A percentile compares a stretch with the other conserved stretches of the same genome.
Evolutionary conservation across 2,329 filamentous ascomycete genomes (phyloP).

Genomic region (Aspergillus carbonarius): DNA sequence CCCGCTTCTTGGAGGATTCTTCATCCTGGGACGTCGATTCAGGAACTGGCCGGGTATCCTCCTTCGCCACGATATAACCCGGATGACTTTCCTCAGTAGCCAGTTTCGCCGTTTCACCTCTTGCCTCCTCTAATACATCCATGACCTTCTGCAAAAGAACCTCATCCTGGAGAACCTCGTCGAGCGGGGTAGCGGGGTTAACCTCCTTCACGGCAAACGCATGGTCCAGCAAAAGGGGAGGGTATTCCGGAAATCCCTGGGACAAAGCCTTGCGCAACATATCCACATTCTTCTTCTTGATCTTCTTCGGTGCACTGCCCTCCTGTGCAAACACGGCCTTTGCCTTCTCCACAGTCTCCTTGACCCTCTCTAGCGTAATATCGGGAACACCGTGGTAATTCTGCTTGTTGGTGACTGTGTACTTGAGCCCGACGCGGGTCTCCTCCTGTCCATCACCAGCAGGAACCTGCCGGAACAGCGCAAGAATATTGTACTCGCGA

Average conservation of each 20-base stretch:
- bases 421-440: slow-evolving; percentile 72
- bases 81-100: slow-evolving; percentile 64
- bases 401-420: slow-evolving; percentile 77
- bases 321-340: slow-evolving; percentile 44
- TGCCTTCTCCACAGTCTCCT: slow-evolving; percentile 65
- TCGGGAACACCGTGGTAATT: slow-evolving; percentile 75
- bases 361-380: slow-evolving; percentile 71
- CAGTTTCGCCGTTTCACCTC: slow-evolving; percentile 67
- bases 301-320: slow-evolving; percentile 57
- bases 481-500: slow-evolving; percentile 75
- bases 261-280: slow-evolving; percentile 77
- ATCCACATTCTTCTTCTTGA: slow-evolving; percentile 72
- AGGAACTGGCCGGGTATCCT: slow-evolving; percentile 36
- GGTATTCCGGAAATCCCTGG: slow-evolving; percentile 81
- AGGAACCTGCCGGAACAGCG: slow-evolving; percentile 74
- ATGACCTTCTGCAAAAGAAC: slow-evolving; percentile 65
- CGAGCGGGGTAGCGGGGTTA: slow-evolving; percentile 65
- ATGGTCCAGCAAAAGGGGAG: slow-evolving; percentile 85
- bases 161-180: slow-evolving; percentile 68
- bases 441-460: slow-evolving; percentile 83
- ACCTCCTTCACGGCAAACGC: slow-evolving; percentile 69
- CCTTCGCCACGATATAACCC: slow-evolving; percentile 85
- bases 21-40: slow-evolving; percentile 41
- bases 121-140: slow-evolving; percentile 66
- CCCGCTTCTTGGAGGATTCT: slow-evolving; percentile 31